Conservation (phyloP, 129 eudicot species). For the carrot (Daucus carota) region DNA sequence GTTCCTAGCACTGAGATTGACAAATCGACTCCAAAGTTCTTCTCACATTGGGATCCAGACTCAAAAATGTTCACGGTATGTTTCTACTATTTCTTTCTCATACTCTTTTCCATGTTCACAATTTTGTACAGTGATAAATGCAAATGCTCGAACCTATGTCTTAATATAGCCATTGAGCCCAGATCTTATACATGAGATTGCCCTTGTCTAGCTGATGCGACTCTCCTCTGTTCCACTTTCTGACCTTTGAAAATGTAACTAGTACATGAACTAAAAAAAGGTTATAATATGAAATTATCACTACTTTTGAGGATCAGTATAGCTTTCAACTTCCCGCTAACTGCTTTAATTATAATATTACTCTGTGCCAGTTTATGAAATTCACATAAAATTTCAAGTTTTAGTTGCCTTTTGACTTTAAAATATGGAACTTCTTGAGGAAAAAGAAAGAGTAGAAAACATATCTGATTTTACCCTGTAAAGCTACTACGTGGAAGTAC, state of each 20-base stretch:
- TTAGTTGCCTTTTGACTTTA: background rate
- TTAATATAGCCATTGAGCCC: background rate
- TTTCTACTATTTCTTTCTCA: background rate
- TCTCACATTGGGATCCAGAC: slow-evolving; percentile 99
- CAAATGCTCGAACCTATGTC: background rate
- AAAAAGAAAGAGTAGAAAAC: background rate
- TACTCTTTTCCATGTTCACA: background rate
- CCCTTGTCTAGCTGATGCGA: background rate
- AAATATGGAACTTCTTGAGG: background rate
- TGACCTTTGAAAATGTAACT: background rate
- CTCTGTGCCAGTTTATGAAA: background rate
- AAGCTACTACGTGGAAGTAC: background rate
- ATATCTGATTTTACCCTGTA: background rate
- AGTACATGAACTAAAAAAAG: background rate
- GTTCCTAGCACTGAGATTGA: slow-evolving; percentile 97
- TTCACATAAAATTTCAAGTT: background rate
- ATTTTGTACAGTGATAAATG: background rate
- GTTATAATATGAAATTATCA: too few species aligned
- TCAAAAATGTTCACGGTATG: slow-evolving; percentile 93
- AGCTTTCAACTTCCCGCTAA: background rate
- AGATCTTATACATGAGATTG: background rate
- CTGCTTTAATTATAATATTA: background rate
- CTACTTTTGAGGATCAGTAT: background rate
- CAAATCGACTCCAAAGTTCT: slow-evolving; percentile 93
- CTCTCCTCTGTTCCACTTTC: background rate